These are phyloP conservation scores for Aphanoascus verrucosus DNA, from an alignment of 2,329 filamentous ascomycete species.

Conservation along the genomic window DNA sequence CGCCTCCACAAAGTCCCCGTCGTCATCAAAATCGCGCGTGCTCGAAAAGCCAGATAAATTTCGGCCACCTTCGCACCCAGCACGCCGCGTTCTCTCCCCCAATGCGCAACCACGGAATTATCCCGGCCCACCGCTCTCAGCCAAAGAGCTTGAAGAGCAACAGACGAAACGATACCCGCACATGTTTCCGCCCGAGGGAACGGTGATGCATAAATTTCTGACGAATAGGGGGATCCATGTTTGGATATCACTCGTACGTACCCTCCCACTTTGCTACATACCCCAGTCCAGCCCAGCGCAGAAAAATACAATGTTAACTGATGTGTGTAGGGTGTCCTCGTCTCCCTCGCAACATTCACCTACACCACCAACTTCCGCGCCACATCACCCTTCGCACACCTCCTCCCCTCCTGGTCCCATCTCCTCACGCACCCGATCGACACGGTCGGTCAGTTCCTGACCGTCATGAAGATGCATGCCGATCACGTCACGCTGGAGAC, in stretches of 20 bases:
- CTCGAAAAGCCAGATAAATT: conserved; percentile 84
- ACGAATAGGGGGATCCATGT: conserved; percentile 66
- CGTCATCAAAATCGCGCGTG: conserved; percentile 35
- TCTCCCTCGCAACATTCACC: conserved; percentile 58
- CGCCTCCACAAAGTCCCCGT: conserved; percentile 8
- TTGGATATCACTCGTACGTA: conserved; percentile 67
- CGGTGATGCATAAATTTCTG: conserved; percentile 75
- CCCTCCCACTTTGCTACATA: background rate
- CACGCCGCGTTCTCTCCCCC: conserved; percentile 50
- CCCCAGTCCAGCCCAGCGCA: background rate
- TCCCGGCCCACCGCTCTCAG: conserved; percentile 56
- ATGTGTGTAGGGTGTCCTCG: conserved; percentile 49
- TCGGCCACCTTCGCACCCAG: conserved; percentile 80
- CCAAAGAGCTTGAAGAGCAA: conserved; percentile 56
- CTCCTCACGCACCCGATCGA: conserved; percentile 59
- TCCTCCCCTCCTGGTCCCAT: conserved; percentile 61
- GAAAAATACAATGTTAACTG: conserved; percentile 11
- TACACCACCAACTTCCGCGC: conserved; percentile 68
- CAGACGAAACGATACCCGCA: conserved; percentile 68
- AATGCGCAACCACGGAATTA: conserved; percentile 53
- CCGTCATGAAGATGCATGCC: conserved; percentile 67
- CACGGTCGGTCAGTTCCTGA: conserved; percentile 53
- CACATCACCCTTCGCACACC: conserved; percentile 67
- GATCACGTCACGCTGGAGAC: conserved; percentile 59
- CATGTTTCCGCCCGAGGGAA: conserved; percentile 74